Evolutionary conservation across 306 rosid genomes (phyloP).

Genomic region (Rosa chinensis): DNA sequence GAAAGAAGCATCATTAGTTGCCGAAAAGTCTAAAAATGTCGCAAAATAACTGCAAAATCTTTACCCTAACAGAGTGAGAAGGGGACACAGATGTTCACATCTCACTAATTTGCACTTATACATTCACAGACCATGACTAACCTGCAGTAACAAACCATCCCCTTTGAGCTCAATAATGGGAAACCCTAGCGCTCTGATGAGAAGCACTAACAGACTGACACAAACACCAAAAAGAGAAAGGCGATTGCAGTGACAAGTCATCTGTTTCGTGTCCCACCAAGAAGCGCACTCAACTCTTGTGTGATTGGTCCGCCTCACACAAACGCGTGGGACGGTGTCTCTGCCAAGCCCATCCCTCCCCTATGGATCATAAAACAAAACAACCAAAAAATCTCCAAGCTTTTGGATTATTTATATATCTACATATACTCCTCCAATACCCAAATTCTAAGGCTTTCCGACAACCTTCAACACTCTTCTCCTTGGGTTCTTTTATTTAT

Average conservation of each 20-base stretch:
- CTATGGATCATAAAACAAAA: constrained; percentile 7
- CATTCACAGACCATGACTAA: too few relatives aligned
- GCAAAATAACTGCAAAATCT: too few relatives aligned
- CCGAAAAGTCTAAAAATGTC: too few relatives aligned
- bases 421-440: constrained; percentile 1
- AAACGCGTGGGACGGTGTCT: constrained; percentile 57
- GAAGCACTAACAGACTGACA: background rate
- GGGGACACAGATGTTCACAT: too few relatives aligned
- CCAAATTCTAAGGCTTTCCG: constrained; percentile 18
- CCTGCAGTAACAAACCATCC: too few relatives aligned
- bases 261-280: constrained; percentile 39
- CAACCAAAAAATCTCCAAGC: background rate
- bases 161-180: too few relatives aligned
- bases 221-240: background rate
- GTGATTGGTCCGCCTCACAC: constrained; percentile 49
- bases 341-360: constrained; percentile 24
- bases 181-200: too few relatives aligned
- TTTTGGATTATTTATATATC: background rate
- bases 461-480: constrained; percentile 36
- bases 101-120: too few relatives aligned
- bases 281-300: constrained; percentile 42
- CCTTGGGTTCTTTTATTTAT: background rate
- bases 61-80: too few relatives aligned
- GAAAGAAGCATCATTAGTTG: too few relatives aligned
- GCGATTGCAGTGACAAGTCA: constrained; percentile 9